phyloP scores from a whole-genome alignment of 495 filamentous ascomycete genomes.

The Ramalina peruviana region DNA sequence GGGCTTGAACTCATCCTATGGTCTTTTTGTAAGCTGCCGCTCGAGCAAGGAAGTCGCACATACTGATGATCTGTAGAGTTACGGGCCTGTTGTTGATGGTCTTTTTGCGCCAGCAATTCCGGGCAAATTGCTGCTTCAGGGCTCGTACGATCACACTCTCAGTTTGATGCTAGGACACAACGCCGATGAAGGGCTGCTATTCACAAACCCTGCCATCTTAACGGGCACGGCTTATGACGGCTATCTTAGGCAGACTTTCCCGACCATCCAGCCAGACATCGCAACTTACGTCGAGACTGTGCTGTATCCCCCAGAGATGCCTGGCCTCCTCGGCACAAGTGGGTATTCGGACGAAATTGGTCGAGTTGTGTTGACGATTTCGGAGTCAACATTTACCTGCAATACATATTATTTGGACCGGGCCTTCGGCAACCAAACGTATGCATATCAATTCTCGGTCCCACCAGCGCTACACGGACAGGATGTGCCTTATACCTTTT shows the following conservation, averaged over 20 bases:
- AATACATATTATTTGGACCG: conserved; percentile 12
- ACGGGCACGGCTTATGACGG: conserved; percentile 21
- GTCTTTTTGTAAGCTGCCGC: conserved; percentile 21
- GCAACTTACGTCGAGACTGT: conserved; percentile 23
- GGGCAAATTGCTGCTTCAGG: conserved; percentile 40
- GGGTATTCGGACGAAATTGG: conserved; percentile 27
- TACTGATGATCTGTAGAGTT: conserved; percentile 17
- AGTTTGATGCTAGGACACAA: conserved; percentile 44
- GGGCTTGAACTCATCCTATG: conserved; percentile 25
- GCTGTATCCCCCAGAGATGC: conserved; percentile 24
- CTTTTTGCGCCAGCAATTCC: conserved; percentile 41
- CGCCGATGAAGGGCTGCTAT: conserved; percentile 38
- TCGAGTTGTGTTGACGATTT: conserved; percentile 20
- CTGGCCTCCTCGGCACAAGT: conserved; percentile 19
- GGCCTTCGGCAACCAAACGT: conserved; percentile 37
- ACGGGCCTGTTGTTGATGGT: conserved; percentile 46
- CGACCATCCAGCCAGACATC: conserved; percentile 14
- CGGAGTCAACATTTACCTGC: conserved; percentile 30
- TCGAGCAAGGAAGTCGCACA: too few relatives aligned
- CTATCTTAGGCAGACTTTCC: conserved; percentile 16
- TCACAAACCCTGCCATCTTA: conserved; percentile 26
- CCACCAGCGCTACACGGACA: conserved; percentile 40
- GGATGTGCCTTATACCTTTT: conserved; percentile 43
- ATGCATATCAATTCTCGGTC: conserved; percentile 46
- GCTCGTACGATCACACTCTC: conserved; percentile 39